Percentiles rank a stretch among this genome's conserved stretches.
Conservation (phyloP, 805 yeast genomes). For the Starmerella scarabaei region DNA sequence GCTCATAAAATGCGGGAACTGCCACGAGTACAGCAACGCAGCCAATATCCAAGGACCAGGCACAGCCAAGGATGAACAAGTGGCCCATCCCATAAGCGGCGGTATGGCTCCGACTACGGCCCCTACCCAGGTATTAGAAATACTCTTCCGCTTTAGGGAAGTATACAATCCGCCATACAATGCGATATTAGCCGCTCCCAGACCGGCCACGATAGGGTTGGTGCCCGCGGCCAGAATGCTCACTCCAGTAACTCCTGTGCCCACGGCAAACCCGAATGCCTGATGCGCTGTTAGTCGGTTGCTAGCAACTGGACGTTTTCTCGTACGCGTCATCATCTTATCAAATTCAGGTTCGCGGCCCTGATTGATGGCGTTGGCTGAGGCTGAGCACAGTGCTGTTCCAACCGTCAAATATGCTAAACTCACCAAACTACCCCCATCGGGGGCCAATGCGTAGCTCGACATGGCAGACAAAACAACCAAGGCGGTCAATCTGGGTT, state of each 20-base stretch:
- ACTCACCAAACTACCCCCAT: constrained; percentile 57
- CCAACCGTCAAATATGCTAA: constrained; percentile 67
- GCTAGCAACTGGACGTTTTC: constrained; percentile 77
- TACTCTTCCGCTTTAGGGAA: constrained; percentile 70
- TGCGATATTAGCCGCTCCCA: constrained; percentile 71
- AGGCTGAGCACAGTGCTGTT: constrained; percentile 75
- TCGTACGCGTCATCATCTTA: constrained; percentile 73
- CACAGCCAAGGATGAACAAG: constrained; percentile 48
- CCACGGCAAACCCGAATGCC: constrained; percentile 69
- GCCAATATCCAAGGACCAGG: constrained; percentile 97
- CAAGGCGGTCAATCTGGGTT: constrained; percentile 75
- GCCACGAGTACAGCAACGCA: constrained; percentile 88
- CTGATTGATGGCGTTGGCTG: constrained; percentile 96
- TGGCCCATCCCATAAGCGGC: constrained; percentile 99
- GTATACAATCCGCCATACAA: constrained; percentile 88
- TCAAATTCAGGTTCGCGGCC: constrained; percentile 91
- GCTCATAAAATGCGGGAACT: constrained; percentile 94
- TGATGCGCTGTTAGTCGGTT: constrained; percentile 63
- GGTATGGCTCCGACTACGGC: constrained; percentile 98
- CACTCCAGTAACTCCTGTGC: constrained; percentile 60
- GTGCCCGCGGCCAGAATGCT: constrained; percentile 63
- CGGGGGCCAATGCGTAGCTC: constrained; percentile 84
- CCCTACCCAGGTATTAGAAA: constrained; percentile 94
- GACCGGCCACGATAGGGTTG: constrained; percentile 64
- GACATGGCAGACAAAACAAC: constrained; percentile 88